These are phyloP conservation scores for Pseudonectria foliicola DNA, from an alignment of 2,329 filamentous ascomycete species.

Conservation along the genomic window DNA sequence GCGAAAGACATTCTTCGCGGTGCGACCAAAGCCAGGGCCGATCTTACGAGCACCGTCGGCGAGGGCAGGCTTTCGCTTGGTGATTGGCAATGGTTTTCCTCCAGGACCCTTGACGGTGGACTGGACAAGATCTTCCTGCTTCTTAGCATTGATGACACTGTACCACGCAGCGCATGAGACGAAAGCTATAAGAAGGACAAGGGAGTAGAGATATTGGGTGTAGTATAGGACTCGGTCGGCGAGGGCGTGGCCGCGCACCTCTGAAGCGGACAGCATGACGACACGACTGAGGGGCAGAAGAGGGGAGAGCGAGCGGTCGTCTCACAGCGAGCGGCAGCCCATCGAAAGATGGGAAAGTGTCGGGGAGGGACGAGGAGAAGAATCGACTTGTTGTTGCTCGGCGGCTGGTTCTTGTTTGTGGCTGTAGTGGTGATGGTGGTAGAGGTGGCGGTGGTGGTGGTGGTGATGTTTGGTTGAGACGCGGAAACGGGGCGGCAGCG, in stretches of 20 bases:
- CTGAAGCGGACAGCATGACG: conserved; percentile 28
- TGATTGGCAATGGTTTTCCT: conserved; percentile 74
- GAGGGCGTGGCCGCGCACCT: conserved; percentile 18
- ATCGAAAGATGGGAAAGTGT: conserved; percentile 7
- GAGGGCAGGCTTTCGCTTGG: conserved; percentile 47
- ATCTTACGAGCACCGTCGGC: conserved; percentile 38
- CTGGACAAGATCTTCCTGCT: conserved; percentile 38
- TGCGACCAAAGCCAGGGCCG: conserved; percentile 53
- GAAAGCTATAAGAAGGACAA: conserved; percentile 46
- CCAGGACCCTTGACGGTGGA: conserved; percentile 66
- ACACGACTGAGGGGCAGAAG: conserved; percentile 11
- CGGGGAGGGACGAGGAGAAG: conserved; percentile 4
- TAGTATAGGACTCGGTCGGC: conserved; percentile 38
- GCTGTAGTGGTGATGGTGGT: too few relatives aligned
- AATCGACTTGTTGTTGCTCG: too few relatives aligned
- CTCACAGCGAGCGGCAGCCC: conserved; percentile 15
- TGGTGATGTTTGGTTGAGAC: too few relatives aligned
- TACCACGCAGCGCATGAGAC: conserved; percentile 43
- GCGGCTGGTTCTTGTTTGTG: too few relatives aligned
- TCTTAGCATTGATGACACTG: conserved; percentile 45
- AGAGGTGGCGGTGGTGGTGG: too few relatives aligned
- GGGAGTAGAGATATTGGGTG: conserved; percentile 45
- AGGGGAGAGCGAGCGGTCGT: conserved; percentile 15
- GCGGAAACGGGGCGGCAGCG: too few relatives aligned
- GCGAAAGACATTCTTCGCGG: conserved; percentile 65